Evolutionary conservation across 805 yeast genomes (phyloP).

Genomic region (Torulaspora gathmanii): DNA sequence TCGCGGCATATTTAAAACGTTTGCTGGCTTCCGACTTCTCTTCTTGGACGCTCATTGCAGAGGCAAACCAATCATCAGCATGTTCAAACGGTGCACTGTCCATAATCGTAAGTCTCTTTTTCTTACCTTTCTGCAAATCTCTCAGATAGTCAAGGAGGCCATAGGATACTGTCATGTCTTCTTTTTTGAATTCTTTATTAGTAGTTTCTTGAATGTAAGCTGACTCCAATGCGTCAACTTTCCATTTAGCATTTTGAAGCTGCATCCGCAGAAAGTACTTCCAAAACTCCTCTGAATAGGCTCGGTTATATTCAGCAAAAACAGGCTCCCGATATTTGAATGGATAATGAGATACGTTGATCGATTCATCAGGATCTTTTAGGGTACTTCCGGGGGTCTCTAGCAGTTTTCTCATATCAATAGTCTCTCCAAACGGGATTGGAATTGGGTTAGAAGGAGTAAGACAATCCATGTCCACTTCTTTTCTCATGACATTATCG

Average conservation of each 20-base stretch:
- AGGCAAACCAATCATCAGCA: conserved; percentile 1
- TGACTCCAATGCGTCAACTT: conserved; percentile 23
- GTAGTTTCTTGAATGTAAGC: conserved; percentile 21
- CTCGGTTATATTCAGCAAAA: conserved; percentile 31
- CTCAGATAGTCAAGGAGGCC: conserved; percentile 24
- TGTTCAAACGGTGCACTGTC: conserved; percentile 9
- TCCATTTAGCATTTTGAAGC: conserved; percentile 26
- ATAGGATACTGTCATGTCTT: conserved; percentile 14
- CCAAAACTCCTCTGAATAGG: conserved; percentile 24
- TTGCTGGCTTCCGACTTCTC: not conserved
- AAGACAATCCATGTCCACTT: conserved; percentile 83
- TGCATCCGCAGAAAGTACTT: conserved; percentile 31
- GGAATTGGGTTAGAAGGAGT: conserved; percentile 79
- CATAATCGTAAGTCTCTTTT: conserved; percentile 24
- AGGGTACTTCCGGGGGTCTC: conserved; percentile 34
- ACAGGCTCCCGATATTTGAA: conserved; percentile 30
- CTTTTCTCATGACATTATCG: conserved; percentile 83
- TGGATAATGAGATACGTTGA: conserved; percentile 23
- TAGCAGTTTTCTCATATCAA: conserved; percentile 55
- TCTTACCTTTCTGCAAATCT: conserved; percentile 21
- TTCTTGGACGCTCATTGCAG: not conserved
- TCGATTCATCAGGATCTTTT: conserved; percentile 14
- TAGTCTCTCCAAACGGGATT: conserved; percentile 73
- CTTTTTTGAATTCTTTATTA: conserved; percentile 13
- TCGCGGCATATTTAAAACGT: not conserved